Percentiles rank a stretch among this genome's conserved stretches.
phyloP scores from a whole-genome alignment of 1,284 basidiomycete species.

The Phylloboletellus chloephorus region DNA sequence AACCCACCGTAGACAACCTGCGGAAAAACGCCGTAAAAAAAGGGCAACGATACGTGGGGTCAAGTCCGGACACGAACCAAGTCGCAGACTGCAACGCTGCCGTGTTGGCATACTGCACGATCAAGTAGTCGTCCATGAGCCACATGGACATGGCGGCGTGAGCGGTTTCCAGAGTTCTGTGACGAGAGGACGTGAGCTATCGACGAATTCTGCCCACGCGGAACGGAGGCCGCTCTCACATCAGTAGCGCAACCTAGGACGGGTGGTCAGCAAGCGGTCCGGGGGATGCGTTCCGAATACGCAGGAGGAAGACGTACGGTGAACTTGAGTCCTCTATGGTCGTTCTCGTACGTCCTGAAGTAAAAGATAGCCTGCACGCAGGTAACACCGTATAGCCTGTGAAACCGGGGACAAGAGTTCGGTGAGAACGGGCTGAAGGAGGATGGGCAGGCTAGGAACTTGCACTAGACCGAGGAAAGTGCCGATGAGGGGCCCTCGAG shows the following conservation, averaged over 20 bases:
- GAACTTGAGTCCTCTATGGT: slow-evolving; percentile 19
- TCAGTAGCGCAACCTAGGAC: slow-evolving; percentile 20
- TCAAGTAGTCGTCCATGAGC: slow-evolving; percentile 24
- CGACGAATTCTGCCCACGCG: background rate
- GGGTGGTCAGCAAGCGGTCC: background rate
- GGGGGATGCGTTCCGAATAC: background rate
- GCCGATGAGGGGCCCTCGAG: slow-evolving; percentile 27
- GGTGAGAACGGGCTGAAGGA: slow-evolving; percentile 7
- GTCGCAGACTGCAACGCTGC: slow-evolving; percentile 9
- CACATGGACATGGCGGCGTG: slow-evolving; percentile 23
- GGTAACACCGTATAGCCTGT: slow-evolving; percentile 28
- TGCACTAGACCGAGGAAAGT: slow-evolving; percentile 25
- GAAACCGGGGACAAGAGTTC: background rate
- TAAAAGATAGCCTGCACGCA: slow-evolving; percentile 29
- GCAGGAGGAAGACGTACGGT: slow-evolving; percentile 15
- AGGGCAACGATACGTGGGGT: background rate
- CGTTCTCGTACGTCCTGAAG: slow-evolving; percentile 24
- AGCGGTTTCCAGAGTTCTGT: slow-evolving; percentile 22
- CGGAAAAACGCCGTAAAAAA: too few relatives aligned
- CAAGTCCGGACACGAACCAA: slow-evolving; percentile 16
- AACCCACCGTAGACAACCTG: slow-evolving; percentile 22
- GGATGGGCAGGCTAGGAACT: slow-evolving; percentile 4
- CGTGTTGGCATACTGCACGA: slow-evolving; percentile 16
- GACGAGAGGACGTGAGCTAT: background rate
- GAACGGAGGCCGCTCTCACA: slow-evolving; percentile 10